Evolutionary conservation across 75 land plant genomes (phyloP).

Genomic region (Gnetum montanum): DNA sequence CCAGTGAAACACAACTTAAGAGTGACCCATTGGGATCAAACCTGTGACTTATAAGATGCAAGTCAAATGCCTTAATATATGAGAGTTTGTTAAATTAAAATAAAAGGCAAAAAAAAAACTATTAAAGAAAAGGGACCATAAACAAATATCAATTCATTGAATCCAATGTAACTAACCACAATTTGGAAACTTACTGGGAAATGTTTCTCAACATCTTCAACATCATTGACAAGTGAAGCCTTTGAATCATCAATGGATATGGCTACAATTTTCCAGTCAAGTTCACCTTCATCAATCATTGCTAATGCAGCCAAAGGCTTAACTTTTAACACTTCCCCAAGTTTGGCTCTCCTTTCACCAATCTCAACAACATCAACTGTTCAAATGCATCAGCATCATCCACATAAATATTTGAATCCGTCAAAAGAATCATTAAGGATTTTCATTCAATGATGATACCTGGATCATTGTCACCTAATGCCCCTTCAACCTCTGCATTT

Average conservation of each 20-base stretch:
- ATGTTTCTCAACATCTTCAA: conserved; percentile 83
- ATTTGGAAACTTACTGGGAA: conserved; percentile 72
- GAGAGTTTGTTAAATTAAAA: no score
- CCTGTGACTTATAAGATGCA: no score
- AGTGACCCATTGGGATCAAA: no score
- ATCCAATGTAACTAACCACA: no score
- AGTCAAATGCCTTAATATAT: no score
- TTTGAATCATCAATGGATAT: conserved; percentile 92
- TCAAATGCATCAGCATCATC: background rate
- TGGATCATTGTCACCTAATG: conserved; percentile 95
- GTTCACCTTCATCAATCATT: conserved; percentile 99
- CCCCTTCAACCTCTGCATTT: conserved; percentile 83
- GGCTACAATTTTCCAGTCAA: conserved; percentile 97
- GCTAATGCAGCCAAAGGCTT: conserved; percentile 90
- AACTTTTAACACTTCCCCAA: conserved; percentile 79
- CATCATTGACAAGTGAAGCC: conserved; percentile 83
- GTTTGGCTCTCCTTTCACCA: conserved; percentile 56
- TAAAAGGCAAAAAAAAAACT: no score
- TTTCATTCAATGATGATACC: conserved; percentile 21
- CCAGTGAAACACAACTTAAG: no score
- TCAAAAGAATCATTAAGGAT: background rate
- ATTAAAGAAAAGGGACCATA: no score
- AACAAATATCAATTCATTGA: no score
- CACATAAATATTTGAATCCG: background rate
- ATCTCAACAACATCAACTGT: conserved; percentile 97